Evolutionary conservation across 148 eudicot species (phyloP), one percentile per base, ranked within the genome.

Genomic region (Amaranthus cruentus): DNA sequence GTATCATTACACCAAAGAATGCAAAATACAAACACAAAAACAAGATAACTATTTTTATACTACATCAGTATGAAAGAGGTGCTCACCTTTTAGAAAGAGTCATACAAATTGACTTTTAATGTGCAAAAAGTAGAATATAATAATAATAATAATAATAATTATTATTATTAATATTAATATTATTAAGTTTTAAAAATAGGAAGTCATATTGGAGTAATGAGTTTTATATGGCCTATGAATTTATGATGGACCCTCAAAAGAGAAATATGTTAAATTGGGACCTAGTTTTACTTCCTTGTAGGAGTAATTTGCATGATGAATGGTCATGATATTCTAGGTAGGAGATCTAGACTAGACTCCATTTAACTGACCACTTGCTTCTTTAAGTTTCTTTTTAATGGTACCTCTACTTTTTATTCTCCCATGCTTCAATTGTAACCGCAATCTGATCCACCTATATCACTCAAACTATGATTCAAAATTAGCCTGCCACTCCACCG

Each of bases 241-340:
- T 28, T 28, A 28, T 28, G 4, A 73, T 65, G 76, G 72, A 14
- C 71, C 79, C 80, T 57, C 10, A 60, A 7, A 2, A 61, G 3
- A 38, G 7, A 43, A 59, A 42, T 58, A 72, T 52, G 61, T 73
- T 13, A 65, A 50, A 72, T 66, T 68, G 76, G 1, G 0, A 66
- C 81, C 80, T 72, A 72, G 12, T 14, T 15, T 5, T 53, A 46
- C 6, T 9, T 57, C 9, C 4, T 5, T 69, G 50, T 58, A 4
- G 4, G 44, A 5, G 12, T 62, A 6, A 28, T 71, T 67, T 77
- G 61, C 62, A 7, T 62, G 2, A 69, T 54, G 3, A 58, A 56
- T 74, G 74, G 75, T 79, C 38, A 79, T 74, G 60, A 70, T 55
- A 62, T 18, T 60, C 42, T 52, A 69, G 73, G 60, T 68, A 55